phyloP scores from a whole-genome alignment of 768 basidiomycete genomes.

The Hortiboletus campestris region DNA sequence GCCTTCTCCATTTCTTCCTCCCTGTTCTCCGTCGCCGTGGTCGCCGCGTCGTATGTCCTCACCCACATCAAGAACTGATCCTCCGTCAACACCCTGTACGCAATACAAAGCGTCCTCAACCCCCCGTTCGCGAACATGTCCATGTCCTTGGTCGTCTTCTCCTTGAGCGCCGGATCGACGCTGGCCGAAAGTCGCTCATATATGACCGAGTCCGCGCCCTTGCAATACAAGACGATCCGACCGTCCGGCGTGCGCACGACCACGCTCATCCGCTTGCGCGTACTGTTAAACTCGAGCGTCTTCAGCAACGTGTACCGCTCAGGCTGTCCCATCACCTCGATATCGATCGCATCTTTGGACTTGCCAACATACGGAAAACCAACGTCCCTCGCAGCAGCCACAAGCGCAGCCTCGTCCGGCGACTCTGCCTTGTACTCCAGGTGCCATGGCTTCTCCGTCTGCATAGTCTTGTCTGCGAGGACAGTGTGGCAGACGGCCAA shows the following conservation, averaged over 20 bases:
- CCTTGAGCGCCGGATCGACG: conserved; percentile 73
- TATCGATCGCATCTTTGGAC: conserved; percentile 72
- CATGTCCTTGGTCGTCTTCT: conserved; percentile 81
- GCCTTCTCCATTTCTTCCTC: conserved; percentile 93
- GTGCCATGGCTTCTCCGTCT: conserved; percentile 53
- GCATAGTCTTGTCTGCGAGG: conserved; percentile 73
- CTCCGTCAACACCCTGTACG: conserved; percentile 74
- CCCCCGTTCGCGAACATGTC: conserved; percentile 93
- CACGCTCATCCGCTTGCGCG: conserved; percentile 95
- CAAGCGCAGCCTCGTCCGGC: conserved; percentile 93
- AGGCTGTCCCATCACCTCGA: conserved; percentile 86
- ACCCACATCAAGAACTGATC: conserved; percentile 85
- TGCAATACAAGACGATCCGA: conserved; percentile 81
- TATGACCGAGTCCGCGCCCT: conserved; percentile 96
- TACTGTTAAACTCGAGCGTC: conserved; percentile 90
- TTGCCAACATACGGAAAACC: conserved; percentile 89
- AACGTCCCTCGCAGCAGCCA: conserved; percentile 86
- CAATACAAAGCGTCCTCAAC: conserved; percentile 86
- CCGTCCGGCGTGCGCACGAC: conserved; percentile 85
- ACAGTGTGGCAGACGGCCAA: conserved; percentile 94
- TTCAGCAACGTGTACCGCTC: conserved; percentile 81
- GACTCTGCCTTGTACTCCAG: conserved; percentile 95
- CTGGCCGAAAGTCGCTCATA: conserved; percentile 79
- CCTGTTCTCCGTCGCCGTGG: conserved; percentile 68
- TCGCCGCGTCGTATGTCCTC: conserved; percentile 78